Evolutionary conservation across 2,329 filamentous ascomycete species (phyloP), one percentile per base, ranked within the genome.

Genomic region (Pyricularia sp.): DNA sequence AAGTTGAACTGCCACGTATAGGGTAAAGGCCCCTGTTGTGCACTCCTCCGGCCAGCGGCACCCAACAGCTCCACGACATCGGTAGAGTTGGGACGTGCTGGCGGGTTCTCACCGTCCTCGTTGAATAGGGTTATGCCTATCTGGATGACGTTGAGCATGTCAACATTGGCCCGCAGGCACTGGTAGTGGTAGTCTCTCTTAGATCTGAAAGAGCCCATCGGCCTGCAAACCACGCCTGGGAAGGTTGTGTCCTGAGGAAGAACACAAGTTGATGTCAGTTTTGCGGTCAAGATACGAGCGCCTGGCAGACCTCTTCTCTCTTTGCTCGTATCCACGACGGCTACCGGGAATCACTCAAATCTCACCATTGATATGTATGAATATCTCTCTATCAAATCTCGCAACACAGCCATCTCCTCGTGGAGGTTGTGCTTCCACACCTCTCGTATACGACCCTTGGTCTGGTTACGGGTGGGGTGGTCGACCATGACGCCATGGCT

Each of bases 1-100:
- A 99, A 99, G 83, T 99, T 98, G 85, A 99, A 99, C 74, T 97
- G 94, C 95, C 95, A 99, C 23, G 94, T 96, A 77, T 92, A 96
- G 20, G 92, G 94, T 70, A 93, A 89, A 66, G 86, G 84, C 23
- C 77, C 79, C 70, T 79, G 74, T 69, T 79, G 82, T 66, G 72
- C 78, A 25, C 77, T 79, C 71, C 81, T 79, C 71, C 81, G 78
- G 42, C 75, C 77, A 23, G 76, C 79, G 17, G 66, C 58, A 14
- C 30, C 28, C 4, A 55, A 28, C 4, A 59, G 55, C 9, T 28
- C 66, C 26, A 80, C 71, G 3, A 83, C 81, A n/a, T 58, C 55
- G 25, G 79, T 78, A 31, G 80, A 78, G 33, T 82, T 81, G 28
- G 89, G 87, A 72, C 90, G 88, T 12, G 91, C 84, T 2, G 93